phyloP scores from a whole-genome alignment of 1,284 basidiomycete genomes.

The Tilletiopsis washingtonensis region DNA sequence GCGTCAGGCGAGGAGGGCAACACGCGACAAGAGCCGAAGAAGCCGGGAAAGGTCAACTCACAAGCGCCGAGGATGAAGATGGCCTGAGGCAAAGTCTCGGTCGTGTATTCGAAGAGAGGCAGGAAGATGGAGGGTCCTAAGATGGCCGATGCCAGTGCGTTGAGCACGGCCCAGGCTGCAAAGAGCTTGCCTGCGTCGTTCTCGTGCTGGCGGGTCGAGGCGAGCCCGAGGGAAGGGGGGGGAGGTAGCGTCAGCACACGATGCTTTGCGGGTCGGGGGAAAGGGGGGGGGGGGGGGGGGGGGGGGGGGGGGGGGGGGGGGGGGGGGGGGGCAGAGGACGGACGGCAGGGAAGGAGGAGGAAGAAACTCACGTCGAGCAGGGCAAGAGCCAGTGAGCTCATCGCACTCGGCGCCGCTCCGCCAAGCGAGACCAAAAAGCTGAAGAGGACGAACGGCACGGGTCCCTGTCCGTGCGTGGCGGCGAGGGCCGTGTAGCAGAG shows the following conservation, averaged over 20 bases:
- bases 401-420: constrained; percentile 24
- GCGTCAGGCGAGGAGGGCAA: too few relatives aligned
- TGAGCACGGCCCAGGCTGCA: constrained; percentile 40
- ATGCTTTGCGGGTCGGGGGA: too few relatives aligned
- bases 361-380: too few relatives aligned
- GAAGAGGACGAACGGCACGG: constrained; percentile 8
- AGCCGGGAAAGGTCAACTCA: too few relatives aligned
- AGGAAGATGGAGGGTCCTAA: constrained; percentile 41
- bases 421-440: constrained; percentile 3
- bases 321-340: too few relatives aligned
- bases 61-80: constrained; percentile 21
- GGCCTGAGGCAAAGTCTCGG: constrained; percentile 17
- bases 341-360: too few relatives aligned
- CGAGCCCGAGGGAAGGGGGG: too few relatives aligned
- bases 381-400: constrained; percentile 41
- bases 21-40: too few relatives aligned
- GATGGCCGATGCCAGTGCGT: constrained; percentile 31
- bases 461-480: background rate
- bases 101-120: constrained; percentile 22
- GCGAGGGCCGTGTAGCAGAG: constrained; percentile 8
- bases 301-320: too few relatives aligned
- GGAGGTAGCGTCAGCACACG: too few relatives aligned
- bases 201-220: too few relatives aligned
- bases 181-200: constrained; percentile 43
- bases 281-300: too few relatives aligned